Conservation (phyloP, 768 basidiomycete species). For the Leccinum variicolor region DNA sequence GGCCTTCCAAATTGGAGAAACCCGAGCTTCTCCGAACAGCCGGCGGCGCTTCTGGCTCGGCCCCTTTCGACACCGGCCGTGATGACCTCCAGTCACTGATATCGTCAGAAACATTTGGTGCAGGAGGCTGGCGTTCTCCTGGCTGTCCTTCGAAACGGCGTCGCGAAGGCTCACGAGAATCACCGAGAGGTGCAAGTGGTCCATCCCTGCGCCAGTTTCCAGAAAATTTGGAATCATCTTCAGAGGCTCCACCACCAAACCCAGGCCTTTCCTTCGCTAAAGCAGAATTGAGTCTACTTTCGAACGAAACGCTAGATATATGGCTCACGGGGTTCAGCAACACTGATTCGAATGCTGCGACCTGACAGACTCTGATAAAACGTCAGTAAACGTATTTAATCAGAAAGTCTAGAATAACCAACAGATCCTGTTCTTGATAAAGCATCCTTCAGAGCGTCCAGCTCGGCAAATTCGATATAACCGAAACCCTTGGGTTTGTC, state of each 20-base stretch:
- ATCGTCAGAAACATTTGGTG: constrained; percentile 55
- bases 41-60: constrained; percentile 45
- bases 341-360: constrained; percentile 82
- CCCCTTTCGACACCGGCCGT: constrained; percentile 36
- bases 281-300: constrained; percentile 9
- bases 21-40: constrained; percentile 58
- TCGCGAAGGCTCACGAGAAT: constrained; percentile 61
- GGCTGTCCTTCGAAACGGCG: constrained; percentile 61
- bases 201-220: constrained; percentile 85
- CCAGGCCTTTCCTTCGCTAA: constrained; percentile 74
- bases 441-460: constrained; percentile 84
- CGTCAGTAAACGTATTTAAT: neutral
- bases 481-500: constrained; percentile 98
- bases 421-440: constrained; percentile 70
- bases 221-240: constrained; percentile 81
- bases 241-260: constrained; percentile 47
- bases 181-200: constrained; percentile 69
- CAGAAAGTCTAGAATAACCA: constrained; percentile 27
- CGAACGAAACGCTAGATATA: neutral
- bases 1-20: constrained; percentile 44
- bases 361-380: constrained; percentile 61
- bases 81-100: constrained; percentile 71
- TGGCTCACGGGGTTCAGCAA: constrained; percentile 93
- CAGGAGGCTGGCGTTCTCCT: constrained; percentile 41
- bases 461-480: constrained; percentile 90